Conservation (phyloP, 108 stramenopile species). For the Nannochloropsis salina region DNA sequence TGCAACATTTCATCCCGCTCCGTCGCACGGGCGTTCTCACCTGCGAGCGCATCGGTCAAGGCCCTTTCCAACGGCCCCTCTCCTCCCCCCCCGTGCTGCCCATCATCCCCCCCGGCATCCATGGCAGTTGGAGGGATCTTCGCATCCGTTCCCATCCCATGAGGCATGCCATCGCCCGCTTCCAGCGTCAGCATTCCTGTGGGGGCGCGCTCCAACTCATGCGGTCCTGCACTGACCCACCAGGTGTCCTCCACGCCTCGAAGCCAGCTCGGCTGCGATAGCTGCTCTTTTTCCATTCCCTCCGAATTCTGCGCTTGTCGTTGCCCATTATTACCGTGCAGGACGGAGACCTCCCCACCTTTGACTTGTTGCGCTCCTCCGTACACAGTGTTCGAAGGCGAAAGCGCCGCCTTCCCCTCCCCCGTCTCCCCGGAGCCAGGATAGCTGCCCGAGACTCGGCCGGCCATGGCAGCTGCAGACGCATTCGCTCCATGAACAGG, state of each 20-base stretch:
- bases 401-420: neutral
- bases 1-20: neutral
- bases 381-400: neutral
- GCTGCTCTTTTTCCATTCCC: neutral
- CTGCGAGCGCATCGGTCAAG: neutral
- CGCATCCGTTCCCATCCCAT: too few relatives aligned
- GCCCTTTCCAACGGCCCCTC: neutral
- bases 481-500: neutral
- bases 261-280: neutral
- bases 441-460: neutral
- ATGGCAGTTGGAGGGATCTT: neutral
- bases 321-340: neutral
- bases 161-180: too few relatives aligned
- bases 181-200: too few relatives aligned
- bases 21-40: neutral
- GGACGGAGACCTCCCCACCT: neutral
- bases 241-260: neutral
- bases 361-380: neutral
- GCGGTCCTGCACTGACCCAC: neutral
- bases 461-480: neutral
- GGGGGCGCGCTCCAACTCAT: neutral
- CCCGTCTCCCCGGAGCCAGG: neutral
- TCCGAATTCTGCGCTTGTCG: neutral
- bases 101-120: neutral
- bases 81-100: neutral